Evolutionary conservation across 225 moss, liverwort and hornwort species (phyloP), one percentile per base, ranked within the genome.

Genomic region (Straminergon stramineum): DNA sequence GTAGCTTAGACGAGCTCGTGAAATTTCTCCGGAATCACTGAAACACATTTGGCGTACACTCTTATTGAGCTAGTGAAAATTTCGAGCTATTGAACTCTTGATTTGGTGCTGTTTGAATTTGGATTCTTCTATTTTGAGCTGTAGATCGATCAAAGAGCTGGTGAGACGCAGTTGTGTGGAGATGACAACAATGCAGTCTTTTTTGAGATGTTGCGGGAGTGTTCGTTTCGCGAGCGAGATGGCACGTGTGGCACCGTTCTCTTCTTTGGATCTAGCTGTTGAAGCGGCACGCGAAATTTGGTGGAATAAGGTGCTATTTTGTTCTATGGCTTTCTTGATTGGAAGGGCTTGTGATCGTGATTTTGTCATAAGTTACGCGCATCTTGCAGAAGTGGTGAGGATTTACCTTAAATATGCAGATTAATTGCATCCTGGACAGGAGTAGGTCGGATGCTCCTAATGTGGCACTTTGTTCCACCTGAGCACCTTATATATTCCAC

Each of bases 161-260:
- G 89, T 63, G 85, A 39, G 77, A 80, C 81, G 61, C 62, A 85
- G 66, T 28, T 64, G 83, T 43, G 82, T 82, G 70, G 62, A 86
- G 62, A 52, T 88, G 82, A 84, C 91, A 67, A 89, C 91, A 81
- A 90, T 91, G 88, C 92, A 92, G 81, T 87, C 88, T 39, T 95
- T 95, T 84, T 57, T 96, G 69, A 85, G 91, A 74, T 97, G 98
- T 88, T 98, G 97, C 87, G 96, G 97, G 84, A 95, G 97, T 86
- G 89, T 87, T 55, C 82, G 89, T 15, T 98, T 98, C 75, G 98
- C 97, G 41, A 84, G 86, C 15, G 91, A 93, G 90, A 93, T 98
- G 95, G 91, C 94, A 26, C 87, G 87, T 45, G 91, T 93, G 64
- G 89, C 92, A 68, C 97, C 97, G 31, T 97, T 98, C 84, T 90